Evolutionary conservation across 805 yeast species (phyloP), one percentile per base, ranked within the genome.

Genomic region (Suhomyces pyralidae): DNA sequence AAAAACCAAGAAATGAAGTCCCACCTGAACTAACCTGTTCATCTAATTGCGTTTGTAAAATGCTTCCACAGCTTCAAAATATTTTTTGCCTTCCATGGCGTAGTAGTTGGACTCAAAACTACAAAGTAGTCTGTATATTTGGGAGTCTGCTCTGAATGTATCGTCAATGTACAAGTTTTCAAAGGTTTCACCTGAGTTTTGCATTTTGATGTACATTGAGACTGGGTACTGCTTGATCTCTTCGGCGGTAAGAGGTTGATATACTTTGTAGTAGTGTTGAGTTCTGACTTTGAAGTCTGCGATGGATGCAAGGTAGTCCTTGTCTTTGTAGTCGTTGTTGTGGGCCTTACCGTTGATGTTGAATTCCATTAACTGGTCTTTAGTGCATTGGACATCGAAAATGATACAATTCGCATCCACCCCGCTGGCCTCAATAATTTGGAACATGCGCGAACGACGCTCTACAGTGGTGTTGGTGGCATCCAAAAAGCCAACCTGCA

Each of bases 261-360:
- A 65, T 6, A 66, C 74, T 44, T 62, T 58, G 48, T 68, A 71
- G 65, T 86, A 86, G 56, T 79, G 77, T 43, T 73, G 67, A 9
- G 85, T 71, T 56, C 92, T 74, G 49, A 73, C 72, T 43, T 83
- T 73, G 61, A 86, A 86, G 69, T 86, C 91, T 3, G 68, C 57
- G 15, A 85, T 77, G 3, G 90, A 83, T 6, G 62, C 62, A 32
- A 76, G 76, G 57, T 82, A 80, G 44, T 81, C 79, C 57, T 74
- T 72, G 46, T 78, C 78, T 50, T 64, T 68, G 64, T 86, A 86
- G 63, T 86, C 92, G 38, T 75, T 77, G 61, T 84, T 85, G 50
- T 70, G 73, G 0, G 90, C 79, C 64, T 86, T 86, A 49, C 82
- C 81, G 59, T 81, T 83, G 50, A 86, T 83, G 66, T 86, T 86